Base-by-base conservation (phyloP, 2,329 filamentous ascomycete genomes). In the Penicillium crustosum region DNA sequence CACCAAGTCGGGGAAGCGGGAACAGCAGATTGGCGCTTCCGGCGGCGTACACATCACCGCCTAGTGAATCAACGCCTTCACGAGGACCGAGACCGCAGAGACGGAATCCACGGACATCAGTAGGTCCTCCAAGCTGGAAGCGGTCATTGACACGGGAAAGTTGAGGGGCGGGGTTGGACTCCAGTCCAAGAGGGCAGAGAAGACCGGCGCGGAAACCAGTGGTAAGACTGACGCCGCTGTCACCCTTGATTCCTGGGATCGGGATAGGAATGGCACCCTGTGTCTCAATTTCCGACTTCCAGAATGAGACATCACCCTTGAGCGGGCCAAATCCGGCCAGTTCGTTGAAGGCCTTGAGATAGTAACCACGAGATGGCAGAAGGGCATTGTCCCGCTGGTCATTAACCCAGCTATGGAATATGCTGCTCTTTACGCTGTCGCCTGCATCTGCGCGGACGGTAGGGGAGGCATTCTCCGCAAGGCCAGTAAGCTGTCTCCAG, bases 91-190 rank as follows among this genome's bases (percentile, higher is more conserved):
- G 82, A 1, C 94, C 94, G 21, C 89, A 90, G 23, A 96, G 84
- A 58, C 91, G 88, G 82, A 99, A 99, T 2, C 94, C 94, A 55
- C 94, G 90, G 15, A 99, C 90, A 70, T 96, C 93, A 3, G 92
- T 96, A 4, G 94, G 93, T 0, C 94, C 94, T 43, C 94, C 94
- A 33, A 99, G 89, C 69, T 92, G 87, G 79, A 99, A 99, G 44
- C 94, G 91, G 74, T 99, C 94, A 72, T 95, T 97, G 69, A 97
- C 84, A 31, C 91, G 86, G 64, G 90, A 95, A 5, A 88, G 85
- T 25, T 83, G 80, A 0, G 88, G 83, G 21, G 79, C 78, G 68
- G 52, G 81, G 49, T 65, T 70, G 43, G 78, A 78, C 7, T 86
- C 86, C 8, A 89, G 78, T 2, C 90, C 83, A 17, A 99, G 80